These are phyloP conservation scores for Rhodotorula sp. DNA, from an alignment of 1,284 basidiomycete species.

Conservation along the genomic window DNA sequence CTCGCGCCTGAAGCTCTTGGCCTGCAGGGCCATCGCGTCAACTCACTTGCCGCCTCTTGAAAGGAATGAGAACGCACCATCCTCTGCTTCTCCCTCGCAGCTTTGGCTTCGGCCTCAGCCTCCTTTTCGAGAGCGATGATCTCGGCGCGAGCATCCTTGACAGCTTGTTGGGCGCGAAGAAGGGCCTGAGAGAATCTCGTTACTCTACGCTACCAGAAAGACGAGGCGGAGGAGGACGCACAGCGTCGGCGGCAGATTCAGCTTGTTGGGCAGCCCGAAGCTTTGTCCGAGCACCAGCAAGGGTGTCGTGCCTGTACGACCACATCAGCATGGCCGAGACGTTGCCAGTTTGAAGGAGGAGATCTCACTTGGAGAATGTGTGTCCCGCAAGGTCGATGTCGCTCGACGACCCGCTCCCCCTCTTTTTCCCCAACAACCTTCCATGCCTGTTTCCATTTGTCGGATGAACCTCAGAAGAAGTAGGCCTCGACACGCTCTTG, in stretches of 20 bases:
- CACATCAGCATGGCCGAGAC: not conserved
- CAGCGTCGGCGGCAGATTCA: not conserved
- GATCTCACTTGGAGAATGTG: not conserved
- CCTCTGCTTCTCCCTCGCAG: slow-evolving; percentile 6
- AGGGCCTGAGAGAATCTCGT: not conserved
- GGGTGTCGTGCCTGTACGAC: not conserved
- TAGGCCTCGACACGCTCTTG: no score
- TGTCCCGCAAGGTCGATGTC: not conserved
- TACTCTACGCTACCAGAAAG: no score
- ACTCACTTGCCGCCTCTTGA: no score
- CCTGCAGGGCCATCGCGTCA: not conserved
- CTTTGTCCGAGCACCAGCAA: not conserved
- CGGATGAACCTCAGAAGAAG: no score
- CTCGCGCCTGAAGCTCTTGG: slow-evolving; percentile 6
- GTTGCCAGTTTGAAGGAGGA: not conserved
- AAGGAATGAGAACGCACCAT: no score
- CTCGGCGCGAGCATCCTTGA: slow-evolving; percentile 9
- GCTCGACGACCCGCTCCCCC: not conserved
- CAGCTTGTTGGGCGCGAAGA: not conserved
- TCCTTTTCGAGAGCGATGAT: slow-evolving; percentile 15
- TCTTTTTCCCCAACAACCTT: not conserved
- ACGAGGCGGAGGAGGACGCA: not conserved
- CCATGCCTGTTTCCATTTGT: not conserved
- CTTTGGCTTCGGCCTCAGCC: slow-evolving; percentile 10
- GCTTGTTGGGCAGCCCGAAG: not conserved